Conservation (phyloP, 2,329 filamentous ascomycete species). For the Stagonosporopsis tanaceti region DNA sequence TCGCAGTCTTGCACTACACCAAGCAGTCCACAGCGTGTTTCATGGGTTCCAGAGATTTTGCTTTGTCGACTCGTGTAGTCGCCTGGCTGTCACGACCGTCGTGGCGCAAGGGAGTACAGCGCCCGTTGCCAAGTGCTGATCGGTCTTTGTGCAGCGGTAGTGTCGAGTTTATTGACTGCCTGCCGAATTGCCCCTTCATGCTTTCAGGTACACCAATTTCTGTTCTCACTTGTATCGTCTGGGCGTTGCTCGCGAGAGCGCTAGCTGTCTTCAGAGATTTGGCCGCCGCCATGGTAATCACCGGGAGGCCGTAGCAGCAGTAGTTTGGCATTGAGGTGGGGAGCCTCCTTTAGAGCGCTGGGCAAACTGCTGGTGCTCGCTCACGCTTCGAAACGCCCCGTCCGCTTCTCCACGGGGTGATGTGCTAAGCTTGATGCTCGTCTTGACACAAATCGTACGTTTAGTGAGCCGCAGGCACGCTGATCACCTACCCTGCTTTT, state of each 20-base stretch:
- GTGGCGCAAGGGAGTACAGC: conserved; percentile 24
- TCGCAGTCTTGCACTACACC: conserved; percentile 10
- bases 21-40: conserved; percentile 30
- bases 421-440: conserved; percentile 3
- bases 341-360: conserved; percentile 18
- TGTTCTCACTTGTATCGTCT: conserved; percentile 2
- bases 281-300: conserved; percentile 2
- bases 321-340: conserved; percentile 9
- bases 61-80: conserved; percentile 26
- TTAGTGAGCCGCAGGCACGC: conserved; percentile 13
- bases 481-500: conserved; percentile 16
- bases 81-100: conserved; percentile 19
- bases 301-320: conserved; percentile 3
- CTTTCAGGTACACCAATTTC: conserved; percentile 30
- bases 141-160: conserved; percentile 35
- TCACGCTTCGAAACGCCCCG: conserved; percentile 27
- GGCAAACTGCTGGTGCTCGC: conserved; percentile 23
- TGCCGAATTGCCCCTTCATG: conserved; percentile 22
- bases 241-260: background rate
- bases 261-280: conserved; percentile 8
- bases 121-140: conserved; percentile 41
- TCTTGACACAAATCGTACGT: conserved; percentile 6
- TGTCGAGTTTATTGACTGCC: conserved; percentile 13
- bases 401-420: conserved; percentile 22
- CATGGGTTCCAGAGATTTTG: conserved; percentile 21